Evolutionary conservation across 306 rosid species (phyloP).

Genomic region (Datisca glomerata): DNA sequence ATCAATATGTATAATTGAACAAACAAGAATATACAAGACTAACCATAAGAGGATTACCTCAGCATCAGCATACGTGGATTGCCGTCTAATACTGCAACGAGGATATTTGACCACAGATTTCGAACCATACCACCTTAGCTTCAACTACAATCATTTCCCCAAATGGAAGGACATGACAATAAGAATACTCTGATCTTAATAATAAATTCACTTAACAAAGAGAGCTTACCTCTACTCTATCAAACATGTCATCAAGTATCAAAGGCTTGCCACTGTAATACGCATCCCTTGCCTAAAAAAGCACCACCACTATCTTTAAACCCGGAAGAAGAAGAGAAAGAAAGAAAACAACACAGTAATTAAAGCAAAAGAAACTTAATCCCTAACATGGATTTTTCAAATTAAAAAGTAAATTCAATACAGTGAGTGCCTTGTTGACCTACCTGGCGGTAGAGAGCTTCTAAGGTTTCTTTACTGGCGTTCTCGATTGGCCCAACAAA

Average conservation of each 20-base stretch:
- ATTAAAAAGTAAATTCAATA: not conserved
- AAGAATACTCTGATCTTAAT: too few relatives aligned
- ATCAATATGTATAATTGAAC: too few relatives aligned
- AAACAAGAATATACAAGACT: too few relatives aligned
- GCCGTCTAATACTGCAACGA: conserved; percentile 79
- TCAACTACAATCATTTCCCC: conserved; percentile 30
- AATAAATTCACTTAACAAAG: not conserved
- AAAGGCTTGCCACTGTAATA: conserved; percentile 86
- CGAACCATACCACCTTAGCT: conserved; percentile 70
- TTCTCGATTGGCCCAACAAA: conserved; percentile 75
- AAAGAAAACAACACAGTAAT: not conserved
- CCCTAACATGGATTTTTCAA: not conserved
- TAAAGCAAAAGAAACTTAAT: not conserved
- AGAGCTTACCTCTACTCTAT: conserved; percentile 61
- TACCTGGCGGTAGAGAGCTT: conserved; percentile 76
- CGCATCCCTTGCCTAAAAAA: conserved; percentile 65
- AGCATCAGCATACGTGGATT: conserved; percentile 75
- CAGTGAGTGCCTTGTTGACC: not conserved
- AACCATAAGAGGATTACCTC: conserved; percentile 69
- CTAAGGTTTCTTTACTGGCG: conserved; percentile 74
- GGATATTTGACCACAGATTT: conserved; percentile 78
- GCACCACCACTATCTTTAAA: not conserved
- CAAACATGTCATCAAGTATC: conserved; percentile 94
- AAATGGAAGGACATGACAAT: too few relatives aligned
- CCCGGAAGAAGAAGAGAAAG: not conserved